Evolutionary conservation across 2,329 filamentous ascomycete genomes (phyloP).

Genomic region (Lachnellula subtilissima): DNA sequence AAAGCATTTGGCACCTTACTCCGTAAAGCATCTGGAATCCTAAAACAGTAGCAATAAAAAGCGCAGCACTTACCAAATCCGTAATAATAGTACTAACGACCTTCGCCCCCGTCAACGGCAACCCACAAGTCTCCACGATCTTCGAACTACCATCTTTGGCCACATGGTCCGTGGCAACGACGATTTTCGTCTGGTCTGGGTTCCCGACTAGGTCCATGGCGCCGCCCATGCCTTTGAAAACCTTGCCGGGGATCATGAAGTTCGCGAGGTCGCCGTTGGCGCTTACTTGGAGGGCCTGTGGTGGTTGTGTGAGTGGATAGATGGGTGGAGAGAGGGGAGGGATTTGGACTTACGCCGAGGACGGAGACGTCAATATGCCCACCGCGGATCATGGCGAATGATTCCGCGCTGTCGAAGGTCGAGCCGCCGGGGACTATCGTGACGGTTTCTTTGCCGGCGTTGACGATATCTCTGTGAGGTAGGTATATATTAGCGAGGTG

Average conservation of each 20-base stretch:
- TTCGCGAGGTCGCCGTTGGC: conserved; percentile 77
- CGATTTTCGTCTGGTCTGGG: conserved; percentile 66
- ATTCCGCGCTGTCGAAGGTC: conserved; percentile 75
- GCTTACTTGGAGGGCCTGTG: conserved; percentile 55
- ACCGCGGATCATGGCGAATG: conserved; percentile 82
- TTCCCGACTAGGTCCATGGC: conserved; percentile 71
- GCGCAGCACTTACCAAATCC: conserved; percentile 5
- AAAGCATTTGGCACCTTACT: too few relatives aligned
- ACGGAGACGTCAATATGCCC: conserved; percentile 82
- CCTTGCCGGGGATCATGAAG: conserved; percentile 86
- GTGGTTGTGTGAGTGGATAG: neutral
- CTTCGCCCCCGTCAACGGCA: conserved; percentile 56
- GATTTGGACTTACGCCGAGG: conserved; percentile 49
- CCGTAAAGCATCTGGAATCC: conserved; percentile 1
- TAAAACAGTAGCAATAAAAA: neutral
- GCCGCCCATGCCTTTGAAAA: conserved; percentile 83
- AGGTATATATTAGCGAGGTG: neutral
- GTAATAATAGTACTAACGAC: conserved; percentile 11
- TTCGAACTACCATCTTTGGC: conserved; percentile 65
- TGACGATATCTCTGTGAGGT: conserved; percentile 63
- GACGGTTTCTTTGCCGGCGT: conserved; percentile 83
- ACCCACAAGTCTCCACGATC: conserved; percentile 57
- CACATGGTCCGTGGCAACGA: conserved; percentile 65
- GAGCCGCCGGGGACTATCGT: conserved; percentile 72
- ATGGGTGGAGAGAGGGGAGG: neutral